Conservation (phyloP, 164 flowering plant species). For the Protea cynaroides region DNA sequence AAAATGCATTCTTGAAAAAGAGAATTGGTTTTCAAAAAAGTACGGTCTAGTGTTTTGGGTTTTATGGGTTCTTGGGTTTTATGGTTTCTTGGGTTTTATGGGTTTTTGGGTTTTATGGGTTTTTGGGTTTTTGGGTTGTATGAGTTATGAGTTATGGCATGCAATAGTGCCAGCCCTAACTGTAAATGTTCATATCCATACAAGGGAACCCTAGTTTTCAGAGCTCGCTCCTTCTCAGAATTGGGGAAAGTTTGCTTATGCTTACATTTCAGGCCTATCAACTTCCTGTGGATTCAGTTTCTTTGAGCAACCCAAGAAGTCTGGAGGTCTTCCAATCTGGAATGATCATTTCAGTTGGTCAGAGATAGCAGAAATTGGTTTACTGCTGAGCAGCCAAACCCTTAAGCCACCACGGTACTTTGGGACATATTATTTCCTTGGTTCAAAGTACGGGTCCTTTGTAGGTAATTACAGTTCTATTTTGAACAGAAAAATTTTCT, state of each 20-base stretch:
- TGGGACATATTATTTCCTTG: constrained; percentile 44
- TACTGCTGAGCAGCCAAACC: constrained; percentile 39
- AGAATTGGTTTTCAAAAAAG: too few relatives aligned
- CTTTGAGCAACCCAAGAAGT: constrained; percentile 31
- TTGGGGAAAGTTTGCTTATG: constrained; percentile 18
- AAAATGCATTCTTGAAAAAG: too few relatives aligned
- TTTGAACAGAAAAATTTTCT: neutral
- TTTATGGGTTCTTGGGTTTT: too few relatives aligned
- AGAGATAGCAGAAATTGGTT: constrained; percentile 26
- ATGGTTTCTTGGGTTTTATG: too few relatives aligned
- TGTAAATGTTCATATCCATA: too few relatives aligned
- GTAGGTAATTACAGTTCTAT: constrained; percentile 21
- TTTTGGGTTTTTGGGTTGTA: too few relatives aligned
- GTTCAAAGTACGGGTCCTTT: constrained; percentile 23
- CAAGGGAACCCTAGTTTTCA: too few relatives aligned
- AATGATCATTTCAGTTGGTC: constrained; percentile 34
- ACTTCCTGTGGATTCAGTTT: constrained; percentile 47
- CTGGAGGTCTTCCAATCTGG: constrained; percentile 42
- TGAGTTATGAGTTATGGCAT: too few relatives aligned
- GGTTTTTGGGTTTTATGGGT: too few relatives aligned
- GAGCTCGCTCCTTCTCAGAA: too few relatives aligned
- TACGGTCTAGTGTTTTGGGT: too few relatives aligned
- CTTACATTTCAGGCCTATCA: constrained; percentile 14
- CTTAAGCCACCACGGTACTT: constrained; percentile 25
- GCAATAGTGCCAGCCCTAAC: too few relatives aligned